phyloP scores from a whole-genome alignment of 306 rosid species.

The Elaeagnus macrophylla region DNA sequence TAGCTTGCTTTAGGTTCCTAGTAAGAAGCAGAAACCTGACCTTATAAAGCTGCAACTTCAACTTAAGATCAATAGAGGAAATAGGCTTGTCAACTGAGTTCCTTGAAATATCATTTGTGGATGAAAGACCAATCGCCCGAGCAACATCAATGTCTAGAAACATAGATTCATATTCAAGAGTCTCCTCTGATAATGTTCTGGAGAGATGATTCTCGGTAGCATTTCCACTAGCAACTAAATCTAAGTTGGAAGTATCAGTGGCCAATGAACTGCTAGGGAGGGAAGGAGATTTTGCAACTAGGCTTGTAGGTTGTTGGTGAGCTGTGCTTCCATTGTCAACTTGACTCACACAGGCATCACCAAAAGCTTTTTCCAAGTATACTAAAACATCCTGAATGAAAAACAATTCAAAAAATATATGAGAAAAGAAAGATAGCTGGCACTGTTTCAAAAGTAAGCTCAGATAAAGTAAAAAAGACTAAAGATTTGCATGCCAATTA shows the following conservation, averaged over 20 bases:
- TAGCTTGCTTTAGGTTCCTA: constrained; percentile 86
- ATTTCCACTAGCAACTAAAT: constrained; percentile 49
- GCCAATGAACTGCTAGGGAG: constrained; percentile 42
- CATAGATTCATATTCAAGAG: constrained; percentile 67
- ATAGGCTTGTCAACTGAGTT: constrained; percentile 49
- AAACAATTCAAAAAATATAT: constrained; percentile 11
- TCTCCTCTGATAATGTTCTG: constrained; percentile 69
- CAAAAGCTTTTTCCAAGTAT: constrained; percentile 78
- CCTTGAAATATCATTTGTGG: constrained; percentile 59
- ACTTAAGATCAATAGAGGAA: constrained; percentile 75
- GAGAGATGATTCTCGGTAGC: constrained; percentile 56
- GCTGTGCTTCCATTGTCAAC: constrained; percentile 49
- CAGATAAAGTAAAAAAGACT: not conserved
- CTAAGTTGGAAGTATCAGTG: constrained; percentile 57
- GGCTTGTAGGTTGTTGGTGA: constrained; percentile 52
- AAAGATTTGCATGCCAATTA: not conserved
- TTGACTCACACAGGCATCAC: constrained; percentile 58
- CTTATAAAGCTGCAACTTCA: constrained; percentile 86
- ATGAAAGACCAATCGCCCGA: constrained; percentile 48
- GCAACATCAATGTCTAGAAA: constrained; percentile 49
- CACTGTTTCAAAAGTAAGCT: not conserved
- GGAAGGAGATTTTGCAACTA: constrained; percentile 52
- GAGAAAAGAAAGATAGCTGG: constrained; percentile 11
- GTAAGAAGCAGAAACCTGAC: constrained; percentile 82
- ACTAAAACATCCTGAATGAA: constrained; percentile 69